Evolutionary conservation across 1,139 yeast genomes (phyloP), one percentile per base, ranked within the genome.

Genomic region (Candida tropicalis): DNA sequence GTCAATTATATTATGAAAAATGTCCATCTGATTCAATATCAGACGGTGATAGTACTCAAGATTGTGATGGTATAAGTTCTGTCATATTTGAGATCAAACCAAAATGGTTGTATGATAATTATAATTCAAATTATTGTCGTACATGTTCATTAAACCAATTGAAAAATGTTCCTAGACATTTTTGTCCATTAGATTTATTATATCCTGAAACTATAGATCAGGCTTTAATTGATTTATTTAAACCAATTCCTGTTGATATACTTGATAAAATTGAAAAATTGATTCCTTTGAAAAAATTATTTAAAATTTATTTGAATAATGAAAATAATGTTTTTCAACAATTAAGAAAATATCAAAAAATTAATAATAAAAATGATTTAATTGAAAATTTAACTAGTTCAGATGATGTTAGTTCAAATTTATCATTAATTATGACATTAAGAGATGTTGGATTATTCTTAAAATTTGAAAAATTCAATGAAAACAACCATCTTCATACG

Each of bases 371-470:
- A 41, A 60, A 63, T 42, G 75, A 69, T 52, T 53, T 60, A 32
- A 67, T 73, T 44, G 53, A 60, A 38, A 68, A 63, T 39, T 54
- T 79, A 35, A 56, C 63, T 0, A 60, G 67, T 2, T 62, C 60
- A 16, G 55, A 63, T 2, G 81, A 76, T 50, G 81, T 77, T 4
- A 67, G 70, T 52, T 70, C 68, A 5, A 69, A 65, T 35, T 55
- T 80, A 35, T 65, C 72, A 6, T 58, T 73, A 16, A 71, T 75
- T 2, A 80, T 80, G 84, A 75, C 84, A 0, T 55, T 80, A 43
- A 63, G 82, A 47, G 85, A 80, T 55, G 78, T 77, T 15, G 81
- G 84, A 1, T 51, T 80, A 11, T 75, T 79, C 47, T 54, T 76
- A 32, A 68, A 65, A 41, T 62, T 77, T 51, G 74, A 68, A 49